These are phyloP conservation scores for Ascoidea asiatica DNA, from an alignment of 805 yeast species.

Conservation along the genomic window DNA sequence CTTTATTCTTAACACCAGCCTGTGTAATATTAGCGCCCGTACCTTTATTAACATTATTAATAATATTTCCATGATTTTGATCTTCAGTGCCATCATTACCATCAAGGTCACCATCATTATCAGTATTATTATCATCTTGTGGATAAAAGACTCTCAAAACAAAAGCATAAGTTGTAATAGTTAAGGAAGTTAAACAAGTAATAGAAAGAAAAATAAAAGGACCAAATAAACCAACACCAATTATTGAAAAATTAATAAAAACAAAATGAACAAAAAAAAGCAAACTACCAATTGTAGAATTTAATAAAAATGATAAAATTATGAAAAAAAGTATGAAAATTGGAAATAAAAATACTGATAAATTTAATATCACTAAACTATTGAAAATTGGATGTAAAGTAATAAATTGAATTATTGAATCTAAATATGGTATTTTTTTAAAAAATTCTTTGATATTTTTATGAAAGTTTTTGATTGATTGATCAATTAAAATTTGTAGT, in stretches of 20 bases:
- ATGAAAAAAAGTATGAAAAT: too few relatives aligned
- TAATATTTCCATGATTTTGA: neutral
- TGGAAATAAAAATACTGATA: neutral
- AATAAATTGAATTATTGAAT: too few relatives aligned
- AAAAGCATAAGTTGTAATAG: neutral
- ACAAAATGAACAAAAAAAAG: too few relatives aligned
- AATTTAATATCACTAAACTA: neutral
- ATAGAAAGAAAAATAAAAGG: neutral
- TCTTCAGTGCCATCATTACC: neutral
- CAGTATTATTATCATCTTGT: neutral
- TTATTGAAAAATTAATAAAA: too few relatives aligned
- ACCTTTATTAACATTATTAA: neutral
- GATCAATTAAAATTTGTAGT: neutral
- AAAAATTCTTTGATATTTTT: too few relatives aligned
- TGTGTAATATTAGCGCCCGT: neutral
- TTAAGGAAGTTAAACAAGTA: neutral
- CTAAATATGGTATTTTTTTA: neutral
- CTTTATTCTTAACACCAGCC: neutral
- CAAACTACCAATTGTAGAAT: neutral
- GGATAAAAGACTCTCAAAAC: neutral
- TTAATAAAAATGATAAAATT: too few relatives aligned
- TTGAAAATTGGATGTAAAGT: neutral
- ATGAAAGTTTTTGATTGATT: too few relatives aligned
- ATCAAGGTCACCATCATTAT: neutral
- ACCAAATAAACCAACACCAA: neutral